Base-by-base conservation (phyloP, 805 yeast genomes). In the Blastobotrys robertii region DNA sequence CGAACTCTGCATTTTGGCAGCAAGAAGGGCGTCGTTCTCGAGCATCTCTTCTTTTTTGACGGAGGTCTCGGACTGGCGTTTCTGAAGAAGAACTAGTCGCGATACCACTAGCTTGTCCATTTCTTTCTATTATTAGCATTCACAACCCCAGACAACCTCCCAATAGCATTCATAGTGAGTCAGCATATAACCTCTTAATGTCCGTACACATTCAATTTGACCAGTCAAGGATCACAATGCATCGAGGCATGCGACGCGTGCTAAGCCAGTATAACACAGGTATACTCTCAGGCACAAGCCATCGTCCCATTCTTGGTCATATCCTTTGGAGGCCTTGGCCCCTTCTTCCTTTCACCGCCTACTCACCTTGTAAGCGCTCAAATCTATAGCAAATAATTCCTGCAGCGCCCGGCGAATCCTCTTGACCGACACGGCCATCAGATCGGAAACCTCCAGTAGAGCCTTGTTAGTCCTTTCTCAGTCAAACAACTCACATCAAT, bases 331-430 rank as follows among this genome's bases (percentile, higher is more conserved):
- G n/a, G n/a, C n/a, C n/a, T n/a, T n/a, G n/a, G n/a, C n/a, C n/a
- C n/a, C n/a, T n/a, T n/a, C n/a, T n/a, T n/a, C n/a, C n/a, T n/a
- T n/a, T n/a, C n/a, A n/a, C n/a, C n/a, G n/a, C n/a, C n/a, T n/a
- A 19, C 25, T 19, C 25, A 19, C 29, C 50, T 72, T 67, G 45
- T 72, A 64, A 0, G 66, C 64, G 14, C 53, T 62, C 35, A 82
- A 66, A 49, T 81, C 77, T 1, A 71, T 66, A 3, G 71, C 74
- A 53, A 78, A 82, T 29, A 84, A 65, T 47, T 75, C 83, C 56
- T 79, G 85, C n/a, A 84, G 54, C 0, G 88, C 90, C 46, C 71
- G 69, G 47, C 94, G 66, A 16, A 84, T 75, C 56, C 74, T 73
- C 58, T 81, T 81, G 5, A 82, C 86, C 0, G 88, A 76, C 11